Evolutionary conservation across 2,329 filamentous ascomycete species (phyloP), one percentile per base, ranked within the genome.

Genomic region (Whalleya microplaca): DNA sequence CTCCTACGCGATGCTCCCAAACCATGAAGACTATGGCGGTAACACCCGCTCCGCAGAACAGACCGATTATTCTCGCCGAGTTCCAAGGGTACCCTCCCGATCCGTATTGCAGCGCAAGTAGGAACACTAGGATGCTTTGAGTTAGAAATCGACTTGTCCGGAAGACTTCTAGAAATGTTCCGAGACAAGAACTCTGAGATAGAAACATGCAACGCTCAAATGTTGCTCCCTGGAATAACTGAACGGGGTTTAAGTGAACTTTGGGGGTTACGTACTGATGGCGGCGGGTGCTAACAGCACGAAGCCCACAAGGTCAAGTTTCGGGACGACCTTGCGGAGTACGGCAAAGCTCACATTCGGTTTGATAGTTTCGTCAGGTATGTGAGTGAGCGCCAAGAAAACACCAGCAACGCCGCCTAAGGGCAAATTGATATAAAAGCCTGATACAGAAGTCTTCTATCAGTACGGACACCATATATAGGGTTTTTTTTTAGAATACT

Each of bases 351-450:
- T 63, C 3, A 71, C 51, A 14, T 62, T 67, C 1, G 64, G 64
- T 55, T 75, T 76, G 41, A 58, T 20, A 10, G 66, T 66, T 44
- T 72, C 71, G 16, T 78, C 74, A 14, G 76, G 77, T 10, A 77
- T 69, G 45, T 66, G 63, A 20, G 75, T 56, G 9, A 75, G 51
- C 1, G 69, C 19, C 7, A 79, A 46, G 10, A 71, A 63, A 3
- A 69, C 3, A 8, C 67, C 75, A 2, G 74, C 69, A 14, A 76
- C 16, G 2, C 61, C 73, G 3, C 77, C 77, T 23, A 80, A 45
- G 1, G 78, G 78, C 4, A 81, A 70, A 62, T 80, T 80, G 69
- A 81, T 71, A 58, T 76, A 80, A 62, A 79, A 80, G 51, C 70
- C 71, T 72, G 41, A n/a, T 4, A 10, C 10, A 16, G 20, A 6